A percentile compares a stretch with the other conserved stretches of the same genome.
Conservation (phyloP, 352 stramenopile genomes). For the Plasmopara muralis region DNA sequence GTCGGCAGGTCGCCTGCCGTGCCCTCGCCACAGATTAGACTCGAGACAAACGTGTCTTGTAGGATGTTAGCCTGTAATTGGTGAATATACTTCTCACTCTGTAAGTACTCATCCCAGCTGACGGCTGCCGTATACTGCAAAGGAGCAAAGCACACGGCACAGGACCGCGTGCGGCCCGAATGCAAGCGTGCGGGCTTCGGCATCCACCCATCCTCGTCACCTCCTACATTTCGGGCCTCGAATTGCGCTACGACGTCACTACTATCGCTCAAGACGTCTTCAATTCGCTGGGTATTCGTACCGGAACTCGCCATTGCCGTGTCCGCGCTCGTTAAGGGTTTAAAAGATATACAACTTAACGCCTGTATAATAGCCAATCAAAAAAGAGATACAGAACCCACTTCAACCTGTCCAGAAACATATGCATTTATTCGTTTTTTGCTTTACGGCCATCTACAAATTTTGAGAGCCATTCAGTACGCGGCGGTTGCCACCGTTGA, state of each 20-base stretch:
- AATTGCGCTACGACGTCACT: slow-evolving; percentile 4
- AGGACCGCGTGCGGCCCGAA: slow-evolving; percentile 70
- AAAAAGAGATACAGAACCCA: not conserved
- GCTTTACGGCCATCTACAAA: slow-evolving; percentile 13
- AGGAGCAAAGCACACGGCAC: slow-evolving; percentile 64
- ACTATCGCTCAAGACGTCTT: not conserved
- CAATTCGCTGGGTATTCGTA: not conserved
- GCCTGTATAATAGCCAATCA: slow-evolving; percentile 5
- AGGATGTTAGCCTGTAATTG: slow-evolving; percentile 71
- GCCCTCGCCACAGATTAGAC: slow-evolving; percentile 71
- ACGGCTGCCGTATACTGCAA: slow-evolving; percentile 59
- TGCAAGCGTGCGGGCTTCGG: slow-evolving; percentile 74
- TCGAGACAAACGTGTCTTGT: slow-evolving; percentile 72
- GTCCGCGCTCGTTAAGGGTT: not conserved
- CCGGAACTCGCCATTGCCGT: slow-evolving; percentile 8
- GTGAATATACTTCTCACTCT: slow-evolving; percentile 68
- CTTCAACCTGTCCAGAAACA: slow-evolving; percentile 9
- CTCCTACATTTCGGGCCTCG: slow-evolving; percentile 14
- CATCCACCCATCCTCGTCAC: slow-evolving; percentile 79
- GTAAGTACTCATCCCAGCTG: slow-evolving; percentile 81
- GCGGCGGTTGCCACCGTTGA: slow-evolving; percentile 23
- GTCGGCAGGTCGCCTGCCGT: slow-evolving; percentile 66
- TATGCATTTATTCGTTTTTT: not conserved
- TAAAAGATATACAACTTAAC: no score
- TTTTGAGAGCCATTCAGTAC: slow-evolving; percentile 31